Evolutionary conservation across 345 rosid species (phyloP), one percentile per base, ranked within the genome.

Genomic region (Hibiscus mutabilis): DNA sequence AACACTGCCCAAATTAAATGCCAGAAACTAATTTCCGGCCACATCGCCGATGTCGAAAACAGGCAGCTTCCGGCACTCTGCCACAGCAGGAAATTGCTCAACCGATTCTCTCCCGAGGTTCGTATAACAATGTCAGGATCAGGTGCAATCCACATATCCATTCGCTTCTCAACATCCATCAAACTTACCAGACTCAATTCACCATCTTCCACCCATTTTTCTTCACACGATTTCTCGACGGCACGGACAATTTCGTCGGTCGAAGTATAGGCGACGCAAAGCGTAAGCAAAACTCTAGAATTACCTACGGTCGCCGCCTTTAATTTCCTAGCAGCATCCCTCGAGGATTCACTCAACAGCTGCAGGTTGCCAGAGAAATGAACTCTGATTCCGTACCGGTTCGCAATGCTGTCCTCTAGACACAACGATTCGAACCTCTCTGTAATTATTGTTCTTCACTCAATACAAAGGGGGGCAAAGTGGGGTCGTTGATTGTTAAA

Each of bases 61-160:
- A 86, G 47, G 13, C 77, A 67, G 75, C 81, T 73, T 56, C 52
- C 1, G 0, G 21, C 42, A 5, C 22, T 75, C 69, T 84, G 88
- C 90, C 90, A 86, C 24, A 82, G 79, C 2, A 84, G 77, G 66
- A 82, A 86, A 68, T 86, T 86, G 76, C 90, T 84, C n/a, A 82
- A 70, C 3, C 85, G 82, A 16, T 78, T 81, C 76, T 81, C 90
- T 5, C 88, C 86, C 0, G 86, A 81, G 44, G 81, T 86, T 44
- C 84, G 77, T 27, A 84, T 52, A 60, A 84, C 35, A 6, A 84
- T 71, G 56, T 82, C 88, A 2, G 88, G 88, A 72, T 86, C 86
- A n/a, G 86, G 88, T 24, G 82, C 85, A 25, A 86, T 80, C 1
- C 77, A 78, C 88, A 84, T 84, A 73, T 81, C 79, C 90, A 84